Conservation (phyloP, 2,329 filamentous ascomycete genomes). For the Coniochaeta sp. region DNA sequence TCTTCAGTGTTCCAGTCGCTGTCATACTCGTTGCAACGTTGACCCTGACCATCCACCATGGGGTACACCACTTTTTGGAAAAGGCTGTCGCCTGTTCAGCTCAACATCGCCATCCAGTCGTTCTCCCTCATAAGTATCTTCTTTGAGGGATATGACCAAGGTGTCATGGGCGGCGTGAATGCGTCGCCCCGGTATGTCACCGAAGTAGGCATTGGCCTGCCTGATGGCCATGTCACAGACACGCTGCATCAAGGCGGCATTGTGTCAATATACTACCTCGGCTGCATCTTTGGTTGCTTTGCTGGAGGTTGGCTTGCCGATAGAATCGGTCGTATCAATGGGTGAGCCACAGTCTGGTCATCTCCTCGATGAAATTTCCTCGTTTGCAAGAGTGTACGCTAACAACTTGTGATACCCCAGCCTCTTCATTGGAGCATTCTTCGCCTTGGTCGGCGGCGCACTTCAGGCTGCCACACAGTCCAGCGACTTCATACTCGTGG, state of each 20-base stretch:
- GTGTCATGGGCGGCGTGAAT: not conserved
- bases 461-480: conserved; percentile 37
- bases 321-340: conserved; percentile 42
- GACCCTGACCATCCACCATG: conserved; percentile 19
- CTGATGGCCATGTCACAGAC: conserved; percentile 38
- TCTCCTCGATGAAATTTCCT: not conserved
- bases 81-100: conserved; percentile 30
- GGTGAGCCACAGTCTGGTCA: conserved; percentile 4
- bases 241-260: conserved; percentile 43
- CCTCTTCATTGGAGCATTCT: conserved; percentile 36
- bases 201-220: conserved; percentile 35
- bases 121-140: conserved; percentile 24
- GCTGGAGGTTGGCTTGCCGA: conserved; percentile 43
- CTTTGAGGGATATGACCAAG: conserved; percentile 23
- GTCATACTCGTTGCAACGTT: too few relatives aligned
- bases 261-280: conserved; percentile 46
- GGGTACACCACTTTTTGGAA: conserved; percentile 33
- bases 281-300: conserved; percentile 42
- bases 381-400: not conserved
- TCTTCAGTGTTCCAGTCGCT: too few relatives aligned
- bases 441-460: conserved; percentile 40
- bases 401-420: conserved; percentile 16
- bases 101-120: conserved; percentile 28
- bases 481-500: conserved; percentile 40
- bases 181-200: conserved; percentile 34